Conservation (phyloP, 208 protist genomes). For the Lotmaria passim region DNA sequence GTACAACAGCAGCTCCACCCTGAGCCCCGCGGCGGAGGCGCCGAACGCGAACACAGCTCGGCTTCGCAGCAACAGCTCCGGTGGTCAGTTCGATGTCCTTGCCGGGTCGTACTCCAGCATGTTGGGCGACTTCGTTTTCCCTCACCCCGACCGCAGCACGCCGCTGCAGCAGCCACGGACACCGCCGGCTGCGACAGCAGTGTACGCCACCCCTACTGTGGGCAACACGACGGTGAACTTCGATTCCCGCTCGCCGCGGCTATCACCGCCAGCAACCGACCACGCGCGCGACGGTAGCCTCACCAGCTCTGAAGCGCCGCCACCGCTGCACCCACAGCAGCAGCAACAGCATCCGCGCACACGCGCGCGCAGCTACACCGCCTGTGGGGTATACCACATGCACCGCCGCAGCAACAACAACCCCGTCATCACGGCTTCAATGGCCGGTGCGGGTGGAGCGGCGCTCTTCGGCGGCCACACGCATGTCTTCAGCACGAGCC, state of each 20-base stretch:
- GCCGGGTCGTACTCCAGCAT: conserved; percentile 14
- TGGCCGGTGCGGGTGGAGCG: neutral
- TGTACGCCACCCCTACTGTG: neutral
- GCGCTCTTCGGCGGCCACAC: conserved; percentile 3
- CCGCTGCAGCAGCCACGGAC: neutral
- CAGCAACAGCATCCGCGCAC: conserved; percentile 6
- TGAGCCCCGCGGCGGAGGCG: neutral
- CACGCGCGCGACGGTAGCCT: neutral
- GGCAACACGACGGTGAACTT: neutral
- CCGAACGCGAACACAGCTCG: neutral
- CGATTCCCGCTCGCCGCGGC: conserved; percentile 6
- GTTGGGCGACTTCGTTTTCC: conserved; percentile 14
- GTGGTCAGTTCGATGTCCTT: conserved; percentile 3
- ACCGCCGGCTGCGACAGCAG: neutral
- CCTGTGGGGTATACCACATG: neutral
- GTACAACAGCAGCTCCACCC: conserved; percentile 8
- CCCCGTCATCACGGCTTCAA: neutral
- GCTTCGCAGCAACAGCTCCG: conserved; percentile 17
- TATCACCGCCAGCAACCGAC: neutral
- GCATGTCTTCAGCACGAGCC: neutral
- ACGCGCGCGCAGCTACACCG: conserved; percentile 26
- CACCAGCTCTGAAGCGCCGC: neutral
- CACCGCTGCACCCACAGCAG: neutral
- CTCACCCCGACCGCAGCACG: conserved; percentile 7
- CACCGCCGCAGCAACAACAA: conserved; percentile 4